Base-by-base conservation (phyloP, 768 basidiomycete genomes). In the Rickenella mellea region DNA sequence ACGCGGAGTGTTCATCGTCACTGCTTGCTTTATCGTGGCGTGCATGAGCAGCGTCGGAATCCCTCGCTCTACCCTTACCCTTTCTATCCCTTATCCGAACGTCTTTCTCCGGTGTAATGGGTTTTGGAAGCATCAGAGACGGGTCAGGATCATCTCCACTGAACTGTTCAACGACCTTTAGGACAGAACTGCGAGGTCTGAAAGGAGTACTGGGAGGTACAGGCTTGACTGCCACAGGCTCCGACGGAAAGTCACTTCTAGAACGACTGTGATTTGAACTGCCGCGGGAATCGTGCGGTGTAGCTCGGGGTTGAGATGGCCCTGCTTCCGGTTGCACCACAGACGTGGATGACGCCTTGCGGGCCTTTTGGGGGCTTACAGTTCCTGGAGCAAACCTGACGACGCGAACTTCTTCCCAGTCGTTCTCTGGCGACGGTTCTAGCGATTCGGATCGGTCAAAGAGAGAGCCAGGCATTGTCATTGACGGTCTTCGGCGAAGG, bases 391-490 rank as follows among this genome's bases (percentile, higher is more conserved):
- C 55, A 41, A 73, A 73, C 20, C 61, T 67, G n/a, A 73, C 67
- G 44, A 61, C 70, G 26, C 60, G 62, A 37, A 45, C 56, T 19
- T 53, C 52, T 43, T 30, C 22, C 12, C 54, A 49, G 19, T 40
- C 42, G 31, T 44, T 24, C 41, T 41, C 29, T 10, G 38, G 41
- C 25, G 57, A 51, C 14, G 53, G 75, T 24, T 77, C 62, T 10
- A 77, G 63, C n/a, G 83, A 83, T 0, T 76, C 70, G 0, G 86
- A 84, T 7, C 83, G 77, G 4, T 83, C 75, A 53, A 78, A 84
- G 10, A 89, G 71, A 1, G 86, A 73, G 6, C 85, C 86, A 17
- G 85, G 86, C 85, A 89, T 89, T 1, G 77, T 78, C 0, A 70
- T 52, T 2, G 74, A 75, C 6, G 62, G 61, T n/a, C 59, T 63